phyloP scores from a whole-genome alignment of 345 rosid genomes.

The Gossypium longicalyx region DNA sequence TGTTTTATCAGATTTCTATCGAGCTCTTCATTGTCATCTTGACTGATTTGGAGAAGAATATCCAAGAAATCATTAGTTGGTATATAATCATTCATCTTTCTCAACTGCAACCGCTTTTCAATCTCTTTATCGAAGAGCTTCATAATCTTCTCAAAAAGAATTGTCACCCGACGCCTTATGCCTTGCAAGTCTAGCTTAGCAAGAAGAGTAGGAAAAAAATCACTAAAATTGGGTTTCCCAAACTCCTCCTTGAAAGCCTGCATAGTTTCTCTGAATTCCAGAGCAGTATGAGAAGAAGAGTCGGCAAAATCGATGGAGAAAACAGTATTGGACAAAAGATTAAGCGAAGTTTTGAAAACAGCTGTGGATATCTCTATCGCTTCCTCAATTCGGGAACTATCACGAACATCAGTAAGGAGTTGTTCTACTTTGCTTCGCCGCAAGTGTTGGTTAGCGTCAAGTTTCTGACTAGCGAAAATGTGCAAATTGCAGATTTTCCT shows the following conservation, averaged over 20 bases:
- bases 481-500: conserved; percentile 29
- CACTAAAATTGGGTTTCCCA: conserved; percentile 24
- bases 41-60: conserved; percentile 25
- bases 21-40: conserved; percentile 21
- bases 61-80: conserved; percentile 34
- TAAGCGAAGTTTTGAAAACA: conserved; percentile 22
- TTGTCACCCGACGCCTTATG: conserved; percentile 1
- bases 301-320: conserved; percentile 24
- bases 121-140: conserved; percentile 25
- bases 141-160: conserved; percentile 24
- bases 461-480: conserved; percentile 30
- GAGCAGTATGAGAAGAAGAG: conserved; percentile 5
- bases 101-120: conserved; percentile 19
- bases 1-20: conserved; percentile 22
- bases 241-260: conserved; percentile 22
- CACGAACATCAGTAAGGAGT: conserved; percentile 16
- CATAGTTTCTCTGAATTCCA: conserved; percentile 17
- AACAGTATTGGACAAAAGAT: conserved; percentile 16
- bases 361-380: conserved; percentile 19
- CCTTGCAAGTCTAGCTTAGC: not conserved
- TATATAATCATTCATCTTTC: conserved; percentile 8
- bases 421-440: conserved; percentile 19
- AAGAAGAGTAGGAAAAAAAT: not conserved
- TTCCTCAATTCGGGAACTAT: not conserved
- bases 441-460: conserved; percentile 27